phyloP scores from a whole-genome alignment of 495 filamentous ascomycete species.

The Lophiostoma macrostomum region DNA sequence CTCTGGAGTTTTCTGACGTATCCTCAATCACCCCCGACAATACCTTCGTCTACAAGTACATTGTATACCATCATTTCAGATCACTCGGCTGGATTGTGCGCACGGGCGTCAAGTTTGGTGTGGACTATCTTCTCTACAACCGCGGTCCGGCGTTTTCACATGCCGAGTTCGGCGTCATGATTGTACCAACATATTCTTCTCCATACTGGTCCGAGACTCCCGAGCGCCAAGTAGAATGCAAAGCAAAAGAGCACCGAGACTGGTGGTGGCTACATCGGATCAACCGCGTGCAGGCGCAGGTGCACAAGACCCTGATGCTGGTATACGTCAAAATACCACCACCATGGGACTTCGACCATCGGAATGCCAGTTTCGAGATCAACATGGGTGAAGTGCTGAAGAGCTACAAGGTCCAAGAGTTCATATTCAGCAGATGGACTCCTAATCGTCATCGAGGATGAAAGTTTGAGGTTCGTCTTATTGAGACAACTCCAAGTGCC shows the following conservation, averaged over 20 bases:
- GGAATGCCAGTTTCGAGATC: constrained; percentile 35
- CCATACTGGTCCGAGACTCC: constrained; percentile 62
- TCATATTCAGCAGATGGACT: constrained; percentile 77
- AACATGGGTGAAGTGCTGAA: constrained; percentile 63
- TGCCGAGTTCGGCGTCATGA: constrained; percentile 82
- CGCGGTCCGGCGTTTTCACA: constrained; percentile 93
- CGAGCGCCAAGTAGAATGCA: constrained; percentile 47
- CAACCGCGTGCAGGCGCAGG: constrained; percentile 85
- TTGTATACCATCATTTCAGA: constrained; percentile 93
- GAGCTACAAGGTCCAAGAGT: constrained; percentile 76
- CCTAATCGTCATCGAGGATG: constrained; percentile 50
- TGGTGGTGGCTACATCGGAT: constrained; percentile 95
- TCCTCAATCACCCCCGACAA: constrained; percentile 60
- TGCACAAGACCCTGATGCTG: constrained; percentile 81
- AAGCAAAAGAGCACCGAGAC: constrained; percentile 51
- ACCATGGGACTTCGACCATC: constrained; percentile 48
- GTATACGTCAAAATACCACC: constrained; percentile 89
- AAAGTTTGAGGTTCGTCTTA: too few species aligned
- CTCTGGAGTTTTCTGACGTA: constrained; percentile 39
- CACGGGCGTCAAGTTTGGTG: constrained; percentile 88
- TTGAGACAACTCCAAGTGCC: too few species aligned
- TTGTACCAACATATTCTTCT: constrained; percentile 78
- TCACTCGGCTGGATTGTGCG: constrained; percentile 96
- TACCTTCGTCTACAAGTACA: constrained; percentile 80
- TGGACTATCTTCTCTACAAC: constrained; percentile 90